A percentile compares a stretch with the other conserved stretches of the same genome.
These are phyloP conservation scores for Hypoxylon sp. DNA, from an alignment of 2,329 filamentous ascomycete species.

Conservation along the genomic window DNA sequence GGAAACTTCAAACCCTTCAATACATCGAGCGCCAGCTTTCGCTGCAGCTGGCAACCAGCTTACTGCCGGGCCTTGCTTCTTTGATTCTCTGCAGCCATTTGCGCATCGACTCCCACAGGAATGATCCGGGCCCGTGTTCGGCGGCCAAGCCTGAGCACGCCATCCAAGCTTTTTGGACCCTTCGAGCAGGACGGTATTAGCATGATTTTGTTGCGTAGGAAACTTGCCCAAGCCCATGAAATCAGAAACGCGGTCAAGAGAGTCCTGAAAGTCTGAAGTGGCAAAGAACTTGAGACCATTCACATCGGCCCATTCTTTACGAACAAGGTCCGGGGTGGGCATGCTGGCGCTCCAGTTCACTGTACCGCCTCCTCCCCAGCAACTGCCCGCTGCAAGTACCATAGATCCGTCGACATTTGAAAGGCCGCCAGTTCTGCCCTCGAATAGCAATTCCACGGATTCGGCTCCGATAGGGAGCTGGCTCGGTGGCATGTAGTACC, in stretches of 20 bases:
- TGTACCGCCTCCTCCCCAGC: slow-evolving; percentile 88
- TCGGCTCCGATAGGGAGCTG: slow-evolving; percentile 80
- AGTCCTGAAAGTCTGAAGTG: slow-evolving; percentile 78
- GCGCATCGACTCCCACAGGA: slow-evolving; percentile 75
- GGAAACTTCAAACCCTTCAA: slow-evolving; percentile 84
- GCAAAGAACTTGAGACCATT: slow-evolving; percentile 79
- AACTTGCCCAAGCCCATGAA: slow-evolving; percentile 80
- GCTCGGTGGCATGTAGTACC: slow-evolving; percentile 78
- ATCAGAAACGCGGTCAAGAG: slow-evolving; percentile 81
- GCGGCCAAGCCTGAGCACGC: slow-evolving; percentile 75
- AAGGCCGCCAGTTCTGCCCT: slow-evolving; percentile 74
- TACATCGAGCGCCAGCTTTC: slow-evolving; percentile 80
- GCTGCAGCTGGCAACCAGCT: slow-evolving; percentile 85
- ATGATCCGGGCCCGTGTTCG: slow-evolving; percentile 83
- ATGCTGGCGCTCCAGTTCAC: slow-evolving; percentile 83
- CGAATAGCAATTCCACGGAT: slow-evolving; percentile 73
- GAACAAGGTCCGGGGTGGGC: slow-evolving; percentile 79
- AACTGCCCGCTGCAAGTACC: slow-evolving; percentile 75
- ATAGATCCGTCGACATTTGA: slow-evolving; percentile 69
- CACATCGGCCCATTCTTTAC: slow-evolving; percentile 80
- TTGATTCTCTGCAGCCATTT: slow-evolving; percentile 72
- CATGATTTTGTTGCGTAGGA: slow-evolving; percentile 77
- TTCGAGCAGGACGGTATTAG: slow-evolving; percentile 79
- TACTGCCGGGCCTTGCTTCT: slow-evolving; percentile 83
- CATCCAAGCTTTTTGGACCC: slow-evolving; percentile 81